These are phyloP conservation scores for Russula vinacea DNA, from an alignment of 768 basidiomycete genomes.

Conservation along the genomic window DNA sequence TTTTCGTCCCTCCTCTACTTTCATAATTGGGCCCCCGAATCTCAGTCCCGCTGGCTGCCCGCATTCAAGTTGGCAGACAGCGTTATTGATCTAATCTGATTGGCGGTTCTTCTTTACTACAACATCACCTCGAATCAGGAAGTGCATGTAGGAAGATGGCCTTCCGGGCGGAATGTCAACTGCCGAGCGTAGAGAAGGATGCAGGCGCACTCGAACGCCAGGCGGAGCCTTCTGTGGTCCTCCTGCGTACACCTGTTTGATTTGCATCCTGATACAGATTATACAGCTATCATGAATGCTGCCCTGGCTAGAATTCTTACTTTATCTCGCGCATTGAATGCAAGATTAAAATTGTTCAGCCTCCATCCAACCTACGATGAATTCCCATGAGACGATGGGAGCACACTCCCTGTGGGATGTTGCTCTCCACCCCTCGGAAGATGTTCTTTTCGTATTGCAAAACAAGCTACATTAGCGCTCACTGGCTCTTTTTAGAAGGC, in stretches of 20 bases:
- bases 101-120: slow-evolving; percentile 5
- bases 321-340: background rate
- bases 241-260: slow-evolving; percentile 6
- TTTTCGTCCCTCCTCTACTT: background rate
- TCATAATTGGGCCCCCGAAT: background rate
- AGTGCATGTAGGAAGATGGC: slow-evolving; percentile 5
- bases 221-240: slow-evolving; percentile 7
- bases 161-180: slow-evolving; percentile 7
- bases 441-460: slow-evolving; percentile 12
- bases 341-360: slow-evolving; percentile 11
- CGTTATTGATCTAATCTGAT: slow-evolving; percentile 6
- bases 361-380: slow-evolving; percentile 9
- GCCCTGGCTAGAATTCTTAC: slow-evolving; percentile 13
- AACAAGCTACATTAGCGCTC: too few relatives aligned
- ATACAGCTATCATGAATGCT: background rate
- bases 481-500: background rate
- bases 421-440: slow-evolving; percentile 14
- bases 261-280: background rate
- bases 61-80: slow-evolving; percentile 14
- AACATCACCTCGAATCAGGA: slow-evolving; percentile 15
- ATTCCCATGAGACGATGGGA: slow-evolving; percentile 14
- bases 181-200: slow-evolving; percentile 13
- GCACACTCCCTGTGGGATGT: background rate
- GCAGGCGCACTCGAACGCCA: background rate
- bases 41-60: background rate